A percentile compares a stretch with the other conserved stretches of the same genome.
phyloP scores from a whole-genome alignment of 805 yeast species.

The Hanseniaspora occidentalis region DNA sequence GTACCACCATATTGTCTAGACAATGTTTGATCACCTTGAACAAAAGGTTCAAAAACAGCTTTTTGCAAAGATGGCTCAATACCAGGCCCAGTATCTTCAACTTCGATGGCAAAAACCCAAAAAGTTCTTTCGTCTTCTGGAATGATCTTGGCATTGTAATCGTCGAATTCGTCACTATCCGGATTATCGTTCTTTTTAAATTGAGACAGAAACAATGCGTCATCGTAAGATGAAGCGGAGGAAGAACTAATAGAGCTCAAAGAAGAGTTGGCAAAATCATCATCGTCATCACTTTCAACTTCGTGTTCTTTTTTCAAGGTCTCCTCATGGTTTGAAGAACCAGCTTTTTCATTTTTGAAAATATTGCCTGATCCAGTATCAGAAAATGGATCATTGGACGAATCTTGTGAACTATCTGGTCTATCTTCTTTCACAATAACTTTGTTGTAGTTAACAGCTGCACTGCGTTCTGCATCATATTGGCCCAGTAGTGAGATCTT shows the following conservation, averaged over 20 bases:
- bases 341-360: not conserved
- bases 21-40: conserved; percentile 91
- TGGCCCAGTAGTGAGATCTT: conserved; percentile 53
- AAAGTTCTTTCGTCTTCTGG: conserved; percentile 19
- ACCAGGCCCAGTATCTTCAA: conserved; percentile 90
- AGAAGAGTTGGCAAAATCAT: not conserved
- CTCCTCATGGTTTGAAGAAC: not conserved
- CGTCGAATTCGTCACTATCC: conserved; percentile 13
- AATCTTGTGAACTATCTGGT: too few relatives aligned
- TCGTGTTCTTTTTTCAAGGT: conserved; percentile 2
- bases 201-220: conserved; percentile 32
- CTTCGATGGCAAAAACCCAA: conserved; percentile 42
- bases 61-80: conserved; percentile 72
- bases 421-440: conserved; percentile 31
- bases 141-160: conserved; percentile 1
- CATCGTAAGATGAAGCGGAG: conserved; percentile 28
- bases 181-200: conserved; percentile 23
- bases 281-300: conserved; percentile 10
- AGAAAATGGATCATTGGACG: not conserved
- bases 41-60: conserved; percentile 88
- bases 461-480: conserved; percentile 45
- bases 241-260: not conserved
- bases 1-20: conserved; percentile 93
- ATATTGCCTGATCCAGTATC: too few relatives aligned
- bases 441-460: conserved; percentile 26